A percentile compares a stretch with the other conserved stretches of the same genome.
These are phyloP conservation scores for Debaryomyces nepalensis DNA, from an alignment of 1,139 yeast species.

Conservation along the genomic window DNA sequence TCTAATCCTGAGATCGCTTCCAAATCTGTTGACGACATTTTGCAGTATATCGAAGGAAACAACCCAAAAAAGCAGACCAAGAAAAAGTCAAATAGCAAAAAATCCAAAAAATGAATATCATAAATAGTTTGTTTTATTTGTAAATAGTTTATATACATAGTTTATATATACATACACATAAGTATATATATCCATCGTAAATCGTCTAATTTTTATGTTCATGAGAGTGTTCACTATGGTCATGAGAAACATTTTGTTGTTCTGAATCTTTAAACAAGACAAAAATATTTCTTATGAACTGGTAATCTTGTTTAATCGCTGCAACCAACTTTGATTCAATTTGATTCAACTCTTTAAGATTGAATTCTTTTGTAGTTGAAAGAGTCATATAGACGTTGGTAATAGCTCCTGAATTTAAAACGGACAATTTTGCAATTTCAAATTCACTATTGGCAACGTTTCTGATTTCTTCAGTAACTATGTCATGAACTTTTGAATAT, in stretches of 20 bases:
- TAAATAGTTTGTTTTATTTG: constrained; percentile 13
- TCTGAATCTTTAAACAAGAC: constrained; percentile 23
- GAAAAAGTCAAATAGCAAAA: constrained; percentile 19
- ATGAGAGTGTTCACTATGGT: background rate
- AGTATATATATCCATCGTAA: constrained; percentile 1
- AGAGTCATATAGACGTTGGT: constrained; percentile 41
- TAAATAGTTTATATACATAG: constrained; percentile 17
- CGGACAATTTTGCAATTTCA: constrained; percentile 51
- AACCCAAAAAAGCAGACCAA: constrained; percentile 24
- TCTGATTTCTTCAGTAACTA: constrained; percentile 27
- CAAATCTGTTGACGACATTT: constrained; percentile 69
- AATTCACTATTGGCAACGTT: constrained; percentile 24
- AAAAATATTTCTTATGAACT: constrained; percentile 40
- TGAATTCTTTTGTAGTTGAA: constrained; percentile 23
- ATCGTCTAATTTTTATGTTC: constrained; percentile 13
- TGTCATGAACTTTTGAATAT: constrained; percentile 31
- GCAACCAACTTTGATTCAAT: constrained; percentile 31
- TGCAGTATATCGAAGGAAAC: constrained; percentile 65
- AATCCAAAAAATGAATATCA: constrained; percentile 15
- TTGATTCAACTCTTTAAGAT: constrained; percentile 31
- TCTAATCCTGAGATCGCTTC: constrained; percentile 60
- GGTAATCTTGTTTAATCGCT: constrained; percentile 35
- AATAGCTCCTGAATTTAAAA: constrained; percentile 77
- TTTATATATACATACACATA: constrained; percentile 8
- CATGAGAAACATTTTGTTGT: constrained; percentile 1